Percentiles rank a stretch among this genome's conserved stretches.
Evolutionary conservation across 2,329 filamentous ascomycete genomes (phyloP).

Genomic region (Aureobasidium vineae): DNA sequence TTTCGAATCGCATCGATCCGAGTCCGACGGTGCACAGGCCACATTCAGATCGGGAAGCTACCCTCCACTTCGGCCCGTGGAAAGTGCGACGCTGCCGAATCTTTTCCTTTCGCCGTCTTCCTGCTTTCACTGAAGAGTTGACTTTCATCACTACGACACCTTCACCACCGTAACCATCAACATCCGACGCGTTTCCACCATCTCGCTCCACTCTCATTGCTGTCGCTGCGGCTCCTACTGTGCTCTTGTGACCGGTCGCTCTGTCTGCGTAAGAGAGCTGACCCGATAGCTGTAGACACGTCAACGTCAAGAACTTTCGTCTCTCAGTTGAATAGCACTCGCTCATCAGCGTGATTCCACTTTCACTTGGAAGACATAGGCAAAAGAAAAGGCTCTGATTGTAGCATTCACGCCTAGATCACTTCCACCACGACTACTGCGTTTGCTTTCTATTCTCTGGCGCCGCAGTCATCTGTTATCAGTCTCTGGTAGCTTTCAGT

Average conservation of each 20-base stretch:
- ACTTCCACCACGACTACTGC: background rate
- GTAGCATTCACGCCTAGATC: conserved; percentile 12
- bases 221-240: conserved; percentile 18
- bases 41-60: background rate
- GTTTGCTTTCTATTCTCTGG: background rate
- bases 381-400: background rate
- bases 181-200: conserved; percentile 8
- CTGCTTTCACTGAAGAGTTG: background rate
- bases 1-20: conserved; percentile 15
- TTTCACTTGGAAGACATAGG: conserved; percentile 10
- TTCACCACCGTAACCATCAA: conserved; percentile 11
- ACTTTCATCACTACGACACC: background rate
- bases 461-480: conserved; percentile 3
- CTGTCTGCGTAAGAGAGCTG: conserved; percentile 23
- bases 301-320: conserved; percentile 22
- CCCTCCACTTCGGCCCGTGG: conserved; percentile 16
- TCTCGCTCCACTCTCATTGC: background rate
- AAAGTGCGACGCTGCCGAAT: conserved; percentile 12
- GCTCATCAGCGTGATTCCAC: conserved; percentile 15
- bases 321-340: conserved; percentile 23
- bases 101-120: conserved; percentile 10
- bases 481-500: conserved; percentile 24
- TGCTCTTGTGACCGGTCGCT: conserved; percentile 26
- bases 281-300: conserved; percentile 26
- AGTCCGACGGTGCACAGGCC: conserved; percentile 9